Evolutionary conservation across 768 basidiomycete species (phyloP).

Genomic region (Coprinopsis cinerea): DNA sequence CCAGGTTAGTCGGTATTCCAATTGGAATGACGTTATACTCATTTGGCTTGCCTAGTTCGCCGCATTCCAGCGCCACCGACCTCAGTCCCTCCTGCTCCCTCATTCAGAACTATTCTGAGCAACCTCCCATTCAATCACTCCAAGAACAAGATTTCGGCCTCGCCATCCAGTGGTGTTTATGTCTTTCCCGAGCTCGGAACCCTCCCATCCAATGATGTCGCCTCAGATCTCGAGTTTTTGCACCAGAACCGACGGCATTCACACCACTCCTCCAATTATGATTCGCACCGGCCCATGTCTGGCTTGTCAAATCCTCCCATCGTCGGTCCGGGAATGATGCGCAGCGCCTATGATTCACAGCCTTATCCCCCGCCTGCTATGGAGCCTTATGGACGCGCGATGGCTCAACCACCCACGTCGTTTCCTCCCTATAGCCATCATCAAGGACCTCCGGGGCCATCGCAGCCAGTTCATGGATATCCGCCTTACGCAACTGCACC

Average conservation of each 20-base stretch:
- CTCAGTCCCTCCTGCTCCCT: slow-evolving; percentile 43
- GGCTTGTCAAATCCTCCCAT: not conserved
- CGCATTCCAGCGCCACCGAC: slow-evolving; percentile 52
- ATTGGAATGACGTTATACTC: not conserved
- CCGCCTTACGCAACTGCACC: slow-evolving; percentile 3
- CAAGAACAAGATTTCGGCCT: slow-evolving; percentile 19
- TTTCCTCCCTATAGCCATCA: slow-evolving; percentile 7
- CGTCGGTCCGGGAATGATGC: not conserved
- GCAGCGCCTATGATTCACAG: not conserved
- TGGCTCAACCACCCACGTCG: slow-evolving; percentile 11
- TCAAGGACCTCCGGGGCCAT: not conserved
- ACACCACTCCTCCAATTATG: not conserved
- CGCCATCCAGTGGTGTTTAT: slow-evolving; percentile 9
- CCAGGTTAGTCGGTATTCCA: slow-evolving; percentile 44
- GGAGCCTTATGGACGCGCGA: slow-evolving; percentile 16
- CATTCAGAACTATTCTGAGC: slow-evolving; percentile 63
- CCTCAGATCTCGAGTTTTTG: slow-evolving; percentile 49
- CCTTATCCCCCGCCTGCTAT: not conserved
- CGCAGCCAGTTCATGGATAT: not conserved
- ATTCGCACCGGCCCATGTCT: not conserved
- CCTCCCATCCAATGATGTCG: slow-evolving; percentile 42
- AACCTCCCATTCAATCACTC: slow-evolving; percentile 42
- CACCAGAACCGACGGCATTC: slow-evolving; percentile 34
- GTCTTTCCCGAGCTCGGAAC: slow-evolving; percentile 43
- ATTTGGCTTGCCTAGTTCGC: slow-evolving; percentile 32